Percentiles rank a stretch among this genome's conserved stretches.
Conservation (phyloP, 768 basidiomycete species). For the Trametes punicea region DNA sequence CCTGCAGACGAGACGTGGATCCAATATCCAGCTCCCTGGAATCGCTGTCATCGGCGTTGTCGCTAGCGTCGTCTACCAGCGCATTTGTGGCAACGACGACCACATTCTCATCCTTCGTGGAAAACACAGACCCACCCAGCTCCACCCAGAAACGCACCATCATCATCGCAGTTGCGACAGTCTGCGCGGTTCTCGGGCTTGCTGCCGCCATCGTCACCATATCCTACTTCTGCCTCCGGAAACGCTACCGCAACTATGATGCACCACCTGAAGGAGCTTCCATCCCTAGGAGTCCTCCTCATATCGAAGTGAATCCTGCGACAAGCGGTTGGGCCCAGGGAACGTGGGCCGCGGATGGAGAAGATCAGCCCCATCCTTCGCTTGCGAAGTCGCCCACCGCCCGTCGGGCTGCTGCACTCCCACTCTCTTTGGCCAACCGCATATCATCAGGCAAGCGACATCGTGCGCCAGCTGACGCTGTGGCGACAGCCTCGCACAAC, state of each 20-base stretch:
- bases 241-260: neutral
- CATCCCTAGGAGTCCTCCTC: conserved; percentile 7
- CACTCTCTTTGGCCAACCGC: neutral
- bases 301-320: conserved; percentile 13
- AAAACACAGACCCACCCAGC: neutral
- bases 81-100: neutral
- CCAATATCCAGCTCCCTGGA: neutral
- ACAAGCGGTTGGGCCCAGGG: conserved; percentile 18
- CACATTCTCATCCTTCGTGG: neutral
- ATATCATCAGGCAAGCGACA: conserved; percentile 3
- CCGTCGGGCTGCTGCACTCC: neutral
- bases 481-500: neutral
- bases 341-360: conserved; percentile 9
- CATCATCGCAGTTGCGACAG: conserved; percentile 15
- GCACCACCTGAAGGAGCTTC: neutral
- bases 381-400: neutral
- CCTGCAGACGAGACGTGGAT: conserved; percentile 2
- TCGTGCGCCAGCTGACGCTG: neutral
- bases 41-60: neutral
- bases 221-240: conserved; percentile 9
- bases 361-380: neutral
- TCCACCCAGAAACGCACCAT: conserved; percentile 13
- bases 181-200: conserved; percentile 1
- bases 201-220: neutral
- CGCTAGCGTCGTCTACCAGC: neutral